A percentile compares a stretch with the other conserved stretches of the same genome.
phyloP scores from a whole-genome alignment of 345 rosid species.

The Euphorbia lathyris region DNA sequence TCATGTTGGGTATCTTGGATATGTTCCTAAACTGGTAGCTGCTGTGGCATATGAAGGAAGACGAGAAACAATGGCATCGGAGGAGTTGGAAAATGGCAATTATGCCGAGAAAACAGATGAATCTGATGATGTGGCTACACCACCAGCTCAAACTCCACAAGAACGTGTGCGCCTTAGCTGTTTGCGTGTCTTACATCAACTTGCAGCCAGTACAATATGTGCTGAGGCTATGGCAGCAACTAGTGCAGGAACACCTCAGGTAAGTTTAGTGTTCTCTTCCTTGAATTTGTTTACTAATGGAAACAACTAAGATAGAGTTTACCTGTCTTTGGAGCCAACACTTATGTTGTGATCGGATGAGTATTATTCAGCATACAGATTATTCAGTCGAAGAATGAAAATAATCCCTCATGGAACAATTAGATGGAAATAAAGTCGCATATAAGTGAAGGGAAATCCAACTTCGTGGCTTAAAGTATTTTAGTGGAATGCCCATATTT shows the following conservation, averaged over 20 bases:
- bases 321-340: too few relatives aligned
- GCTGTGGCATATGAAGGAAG: conserved; percentile 96
- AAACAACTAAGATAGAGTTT: background rate
- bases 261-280: conserved; percentile 18
- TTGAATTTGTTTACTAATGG: background rate
- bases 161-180: conserved; percentile 98
- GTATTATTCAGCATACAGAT: too few relatives aligned
- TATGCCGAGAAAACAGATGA: conserved; percentile 42
- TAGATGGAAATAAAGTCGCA: too few relatives aligned
- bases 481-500: too few relatives aligned
- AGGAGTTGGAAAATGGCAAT: conserved; percentile 52
- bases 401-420: too few relatives aligned
- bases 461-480: too few relatives aligned
- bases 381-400: too few relatives aligned
- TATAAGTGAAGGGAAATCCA: too few relatives aligned
- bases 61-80: conserved; percentile 85
- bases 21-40: conserved; percentile 95
- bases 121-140: conserved; percentile 49
- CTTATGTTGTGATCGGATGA: too few relatives aligned
- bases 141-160: conserved; percentile 78
- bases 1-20: conserved; percentile 96
- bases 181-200: conserved; percentile 96
- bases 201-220: conserved; percentile 91
- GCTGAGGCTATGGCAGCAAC: conserved; percentile 99
- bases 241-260: conserved; percentile 93